Evolutionary conservation across 2,329 filamentous ascomycete species (phyloP), one percentile per base, ranked within the genome.

Genomic region (Colletotrichum sp.): DNA sequence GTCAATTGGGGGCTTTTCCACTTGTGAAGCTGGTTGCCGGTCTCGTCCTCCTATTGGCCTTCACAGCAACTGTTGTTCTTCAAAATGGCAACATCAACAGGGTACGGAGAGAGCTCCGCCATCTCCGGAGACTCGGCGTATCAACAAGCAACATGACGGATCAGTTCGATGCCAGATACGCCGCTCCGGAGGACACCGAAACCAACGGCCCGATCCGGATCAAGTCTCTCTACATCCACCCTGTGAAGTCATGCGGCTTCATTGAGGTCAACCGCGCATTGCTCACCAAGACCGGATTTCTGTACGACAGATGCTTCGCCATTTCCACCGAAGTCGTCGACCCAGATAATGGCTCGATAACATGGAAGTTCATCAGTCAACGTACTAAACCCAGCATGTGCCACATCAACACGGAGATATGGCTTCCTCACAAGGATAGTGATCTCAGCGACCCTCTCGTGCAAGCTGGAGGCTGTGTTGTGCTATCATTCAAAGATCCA

Each of bases 331-430:
- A 84, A 36, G 78, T 80, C 5, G 78, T 79, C 2, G 79, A 78
- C 0, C 75, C 81, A 4, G 81, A 68, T 7, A 57, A 75, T 2
- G 77, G 78, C 9, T 73, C 62, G 0, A 32, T 71, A 0, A 73
- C 69, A 6, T 81, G 81, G 79, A 79, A 78, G 1, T 82, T 82
- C 28, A 76, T 82, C 55, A 82, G 81, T 16, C 81, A 82, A 62
- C 79, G 81, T 32, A 78, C 76, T 0, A 78, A 77, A 57, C 78
- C 78, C 3, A 59, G 44, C 39, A 79, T 79, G 78, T 70, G 75
- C 21, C 75, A 66, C 15, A 78, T 78, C 21, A 64, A 59, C 4
- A 72, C 77, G 8, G 78, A 79, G 16, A 69, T 79, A 8, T 78
- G 75, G 75, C 69, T 79, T 21, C 78, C 78, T 0, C 67, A 44